Base-by-base conservation (phyloP, 257 asterid species). In the Lithospermum erythrorhizon region DNA sequence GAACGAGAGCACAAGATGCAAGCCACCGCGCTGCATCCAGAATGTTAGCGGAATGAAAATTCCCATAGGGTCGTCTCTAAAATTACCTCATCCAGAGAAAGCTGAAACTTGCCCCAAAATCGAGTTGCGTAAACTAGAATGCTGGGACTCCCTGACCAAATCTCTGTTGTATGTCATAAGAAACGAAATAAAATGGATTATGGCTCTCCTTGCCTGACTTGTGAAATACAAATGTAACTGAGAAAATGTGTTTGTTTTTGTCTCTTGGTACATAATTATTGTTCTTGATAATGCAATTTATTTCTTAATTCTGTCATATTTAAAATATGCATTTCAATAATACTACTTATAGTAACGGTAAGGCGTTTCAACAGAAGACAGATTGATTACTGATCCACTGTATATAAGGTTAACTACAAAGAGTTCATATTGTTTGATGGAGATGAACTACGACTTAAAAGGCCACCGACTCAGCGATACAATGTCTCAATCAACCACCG, bases 141-240 rank as follows among this genome's bases (percentile, higher is more conserved):
- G 62, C 84, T 0, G 85, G 74, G 78, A 76, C 91, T 2, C 72
- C 94, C 0, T 53, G 73, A 9, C 29, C 90, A 16, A 79, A 73
- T 54, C 68, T 86, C 24, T 69, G 79, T 23, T 74, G 76, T 54
- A 84, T 87, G 87, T 37, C 82, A 68, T 24, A 74, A 75, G 77
- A 90, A 82, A 90, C 85, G 76, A 62, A 74, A 64, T 73, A 84
- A 77, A 63, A 83, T 71, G 1, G 85, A 82, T 54, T 90, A 83
- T 35, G 84, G 90, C 58, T 81, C 86, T 13, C 82, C 96, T 30
- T 79, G 66, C 75, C 73, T 84, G 52, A 94, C 90, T 6, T 88
- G 93, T 21, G 88, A 87, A 78, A 70, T 79, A 69, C 48, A 77
- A n/a, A n/a, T n/a, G 32, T 85, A 87, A 87, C 5, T 41, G 49